A percentile compares a stretch with the other conserved stretches of the same genome.
These are phyloP conservation scores for Termitomyces sp. DNA, from an alignment of 768 basidiomycete genomes.

Conservation along the genomic window DNA sequence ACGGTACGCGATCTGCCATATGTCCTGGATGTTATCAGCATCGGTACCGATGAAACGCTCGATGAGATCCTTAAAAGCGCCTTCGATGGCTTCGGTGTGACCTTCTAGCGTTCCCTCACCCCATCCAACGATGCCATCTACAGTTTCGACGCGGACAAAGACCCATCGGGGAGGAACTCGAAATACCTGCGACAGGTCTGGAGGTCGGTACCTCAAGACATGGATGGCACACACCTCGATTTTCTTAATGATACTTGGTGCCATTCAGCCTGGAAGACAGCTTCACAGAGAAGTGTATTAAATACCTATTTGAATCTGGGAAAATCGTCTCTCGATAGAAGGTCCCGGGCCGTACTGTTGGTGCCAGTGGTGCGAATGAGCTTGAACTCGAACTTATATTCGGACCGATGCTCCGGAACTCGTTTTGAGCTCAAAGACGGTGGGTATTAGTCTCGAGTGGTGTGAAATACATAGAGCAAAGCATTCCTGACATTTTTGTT, in stretches of 20 bases:
- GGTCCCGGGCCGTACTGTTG: background rate
- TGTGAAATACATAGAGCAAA: background rate
- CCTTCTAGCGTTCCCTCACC: constrained; percentile 73
- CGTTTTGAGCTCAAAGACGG: background rate
- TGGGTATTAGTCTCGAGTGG: background rate
- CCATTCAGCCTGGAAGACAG: background rate
- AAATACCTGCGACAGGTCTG: constrained; percentile 40
- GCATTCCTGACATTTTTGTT: no score
- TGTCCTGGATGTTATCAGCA: constrained; percentile 66
- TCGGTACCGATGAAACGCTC: constrained; percentile 59
- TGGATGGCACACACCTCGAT: constrained; percentile 19
- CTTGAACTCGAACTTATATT: background rate
- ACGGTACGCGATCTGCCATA: constrained; percentile 65
- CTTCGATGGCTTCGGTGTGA: constrained; percentile 73
- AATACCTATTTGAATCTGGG: background rate
- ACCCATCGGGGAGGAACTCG: constrained; percentile 73
- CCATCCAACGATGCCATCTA: constrained; percentile 65
- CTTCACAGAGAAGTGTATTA: background rate
- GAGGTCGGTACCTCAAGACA: background rate
- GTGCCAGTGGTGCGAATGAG: background rate
- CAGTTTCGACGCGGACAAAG: constrained; percentile 67
- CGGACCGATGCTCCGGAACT: background rate
- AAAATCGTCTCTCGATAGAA: background rate
- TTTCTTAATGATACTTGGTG: constrained; percentile 20
- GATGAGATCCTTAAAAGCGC: constrained; percentile 56